These are phyloP conservation scores for Trichoderma harzianum DNA, from an alignment of 2,329 filamentous ascomycete genomes.

Conservation along the genomic window DNA sequence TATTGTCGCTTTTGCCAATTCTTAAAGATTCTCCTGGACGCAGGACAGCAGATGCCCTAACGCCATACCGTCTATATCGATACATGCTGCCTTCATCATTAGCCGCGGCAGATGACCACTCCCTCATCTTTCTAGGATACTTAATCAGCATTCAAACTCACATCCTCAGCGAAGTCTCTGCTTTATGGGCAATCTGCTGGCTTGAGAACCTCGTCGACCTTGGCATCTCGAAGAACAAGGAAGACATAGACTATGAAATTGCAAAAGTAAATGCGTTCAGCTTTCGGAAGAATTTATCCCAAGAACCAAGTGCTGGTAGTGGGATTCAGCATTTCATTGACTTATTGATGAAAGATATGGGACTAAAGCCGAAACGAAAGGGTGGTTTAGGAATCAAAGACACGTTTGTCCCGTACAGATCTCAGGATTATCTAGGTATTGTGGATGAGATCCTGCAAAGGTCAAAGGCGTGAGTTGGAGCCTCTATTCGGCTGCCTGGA, in stretches of 20 bases:
- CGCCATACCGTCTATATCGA: not conserved
- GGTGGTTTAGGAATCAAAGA: not conserved
- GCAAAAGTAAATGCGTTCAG: not conserved
- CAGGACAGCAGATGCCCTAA: not conserved
- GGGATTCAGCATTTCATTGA: conserved; percentile 2
- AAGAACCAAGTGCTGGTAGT: not conserved
- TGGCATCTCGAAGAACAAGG: not conserved
- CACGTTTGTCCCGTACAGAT: not conserved
- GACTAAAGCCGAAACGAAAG: not conserved
- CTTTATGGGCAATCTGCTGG: conserved; percentile 6
- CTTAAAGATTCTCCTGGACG: not conserved
- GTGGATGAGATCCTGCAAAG: not conserved
- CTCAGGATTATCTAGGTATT: conserved; percentile 4
- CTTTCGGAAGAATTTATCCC: not conserved
- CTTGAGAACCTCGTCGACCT: not conserved
- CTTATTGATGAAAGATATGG: not conserved
- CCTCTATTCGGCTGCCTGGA: not conserved
- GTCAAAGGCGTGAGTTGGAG: not conserved
- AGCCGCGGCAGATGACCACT: not conserved
- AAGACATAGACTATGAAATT: not conserved
- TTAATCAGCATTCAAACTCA: not conserved
- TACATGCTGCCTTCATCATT: conserved; percentile 1
- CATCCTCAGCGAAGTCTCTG: not conserved
- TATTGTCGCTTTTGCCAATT: not conserved
- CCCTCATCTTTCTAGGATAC: not conserved